A percentile compares a stretch with the other conserved stretches of the same genome.
These are phyloP conservation scores for Vaccinium myrtillus DNA, from an alignment of 148 eudicot species.

Conservation along the genomic window DNA sequence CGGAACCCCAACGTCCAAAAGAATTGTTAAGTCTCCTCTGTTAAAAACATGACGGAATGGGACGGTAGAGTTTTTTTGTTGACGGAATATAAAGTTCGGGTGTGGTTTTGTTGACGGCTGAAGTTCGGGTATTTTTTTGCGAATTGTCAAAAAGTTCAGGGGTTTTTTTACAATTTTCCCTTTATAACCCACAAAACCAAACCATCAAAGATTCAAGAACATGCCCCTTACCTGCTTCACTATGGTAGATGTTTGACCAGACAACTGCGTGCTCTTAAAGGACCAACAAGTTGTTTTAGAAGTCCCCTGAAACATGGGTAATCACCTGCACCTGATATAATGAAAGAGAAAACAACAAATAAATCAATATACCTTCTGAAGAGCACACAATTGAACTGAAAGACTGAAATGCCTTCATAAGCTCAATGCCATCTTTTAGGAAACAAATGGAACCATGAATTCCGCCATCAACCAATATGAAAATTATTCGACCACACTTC, in stretches of 20 bases:
- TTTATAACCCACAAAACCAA: too few species aligned
- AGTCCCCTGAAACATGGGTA: slow-evolving; percentile 79
- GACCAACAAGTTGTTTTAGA: slow-evolving; percentile 82
- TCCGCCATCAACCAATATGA: not conserved
- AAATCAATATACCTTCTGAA: not conserved
- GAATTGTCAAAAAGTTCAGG: too few species aligned
- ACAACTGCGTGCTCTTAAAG: slow-evolving; percentile 72
- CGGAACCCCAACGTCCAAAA: too few species aligned
- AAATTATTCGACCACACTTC: not conserved
- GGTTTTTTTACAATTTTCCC: too few species aligned
- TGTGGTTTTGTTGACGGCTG: too few species aligned
- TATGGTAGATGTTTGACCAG: slow-evolving; percentile 83
- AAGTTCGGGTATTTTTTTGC: too few species aligned
- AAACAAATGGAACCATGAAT: not conserved
- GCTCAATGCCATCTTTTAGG: not conserved
- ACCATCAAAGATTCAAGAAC: not conserved
- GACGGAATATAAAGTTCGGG: too few species aligned
- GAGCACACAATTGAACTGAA: not conserved
- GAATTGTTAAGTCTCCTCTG: too few species aligned
- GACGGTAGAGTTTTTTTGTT: too few species aligned
- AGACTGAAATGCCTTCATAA: not conserved
- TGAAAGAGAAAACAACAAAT: not conserved
- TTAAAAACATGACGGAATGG: too few species aligned
- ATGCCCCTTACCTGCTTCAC: slow-evolving; percentile 66
- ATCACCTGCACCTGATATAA: slow-evolving; percentile 71